Evolutionary conservation across 805 yeast species (phyloP), one percentile per base, ranked within the genome.

Genomic region (Nematodospora valgi): DNA sequence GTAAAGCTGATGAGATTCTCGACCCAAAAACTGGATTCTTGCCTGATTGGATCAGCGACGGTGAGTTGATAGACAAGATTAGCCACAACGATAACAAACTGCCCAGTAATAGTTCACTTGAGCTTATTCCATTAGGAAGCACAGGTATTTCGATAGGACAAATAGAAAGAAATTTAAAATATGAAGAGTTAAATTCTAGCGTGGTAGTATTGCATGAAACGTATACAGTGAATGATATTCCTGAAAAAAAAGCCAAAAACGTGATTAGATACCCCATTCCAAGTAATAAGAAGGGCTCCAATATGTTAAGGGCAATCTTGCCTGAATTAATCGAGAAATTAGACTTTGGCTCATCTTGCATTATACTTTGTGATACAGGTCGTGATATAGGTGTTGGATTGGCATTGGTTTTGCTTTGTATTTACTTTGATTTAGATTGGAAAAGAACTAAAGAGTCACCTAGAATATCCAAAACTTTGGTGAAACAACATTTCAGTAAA

Each of bases 321-420:
- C 74, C 78, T 0, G 42, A 49, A 2, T 58, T 86, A 5, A 41
- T 73, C 8, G 43, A 56, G 4, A 9, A 54, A 23, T 10, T 49
- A 2, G 36, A 30, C 2, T 35, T 33, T 15, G 23, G 9, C 8
- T 18, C 15, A 3, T 34, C 27, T 18, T 46, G 70, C 1, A 39
- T 79, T 15, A 52, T 87, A 0, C 50, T 80, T 2, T 82, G 91
- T 47, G 82, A 78, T 16, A 59, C 74, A 0, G 89, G 86, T 0
- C 63, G 68, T 3, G 95, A 87, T 49, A 51, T 86, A 27, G 72
- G 88, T 1, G 69, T 76, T 2, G 86, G 84, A 0, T 69, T 82
- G 0, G 65, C 75, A 0, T 55, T 86, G 3, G 61, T 74, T 11
- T 47, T 78, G 2, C 56, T 82, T n/a, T 68, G 80, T 39, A 49